Base-by-base conservation (phyloP, 2,329 filamentous ascomycete species). In the Falciphora oryzae region DNA sequence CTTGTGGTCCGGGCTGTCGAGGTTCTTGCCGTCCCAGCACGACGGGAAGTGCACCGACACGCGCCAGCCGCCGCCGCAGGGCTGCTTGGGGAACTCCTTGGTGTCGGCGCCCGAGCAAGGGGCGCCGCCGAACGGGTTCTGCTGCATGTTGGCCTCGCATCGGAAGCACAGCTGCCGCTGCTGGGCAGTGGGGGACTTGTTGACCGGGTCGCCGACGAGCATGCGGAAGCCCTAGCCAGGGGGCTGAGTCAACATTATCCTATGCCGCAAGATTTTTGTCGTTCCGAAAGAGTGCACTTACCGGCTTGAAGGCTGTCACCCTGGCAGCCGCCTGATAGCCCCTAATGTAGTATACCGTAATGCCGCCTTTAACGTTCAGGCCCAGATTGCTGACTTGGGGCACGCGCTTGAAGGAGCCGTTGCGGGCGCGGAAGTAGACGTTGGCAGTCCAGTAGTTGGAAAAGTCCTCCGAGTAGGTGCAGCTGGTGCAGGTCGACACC, bases 21-120 rank as follows among this genome's bases (percentile, higher is more conserved):
- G 72, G 66, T 79, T 78, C 66, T 73, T 73, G 60, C 78, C 78
- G 65, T 80, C 77, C 78, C 78, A 80, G 73, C 78, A 80, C 27
- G 65, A 66, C 25, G 75, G 75, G 69, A 80, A 80, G 58, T 77
- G 75, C 59, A 79, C 71, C 22, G 77, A 75, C 2, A 76, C 75
- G 71, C 78, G 77, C 65, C 79, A 79, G 31, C 78, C 77, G 14
- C 75, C 75, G 16, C 72, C 70, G 64, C 78, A 80, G 8, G 70
- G 71, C 58, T 71, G 68, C 2, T 70, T 72, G 18, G 77, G 77
- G 70, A 79, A 77, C 62, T 74, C 72, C 38, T 75, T 70, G 6
- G 75, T 74, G 67, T 79, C 77, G 38, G 67, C 50, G n/a, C 70
- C 70, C 18, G 70, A 68, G 67, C 70, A 71, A 61, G 70, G 70